Conservation (phyloP, 177 flowering plant species). For the Telopea speciosissima region DNA sequence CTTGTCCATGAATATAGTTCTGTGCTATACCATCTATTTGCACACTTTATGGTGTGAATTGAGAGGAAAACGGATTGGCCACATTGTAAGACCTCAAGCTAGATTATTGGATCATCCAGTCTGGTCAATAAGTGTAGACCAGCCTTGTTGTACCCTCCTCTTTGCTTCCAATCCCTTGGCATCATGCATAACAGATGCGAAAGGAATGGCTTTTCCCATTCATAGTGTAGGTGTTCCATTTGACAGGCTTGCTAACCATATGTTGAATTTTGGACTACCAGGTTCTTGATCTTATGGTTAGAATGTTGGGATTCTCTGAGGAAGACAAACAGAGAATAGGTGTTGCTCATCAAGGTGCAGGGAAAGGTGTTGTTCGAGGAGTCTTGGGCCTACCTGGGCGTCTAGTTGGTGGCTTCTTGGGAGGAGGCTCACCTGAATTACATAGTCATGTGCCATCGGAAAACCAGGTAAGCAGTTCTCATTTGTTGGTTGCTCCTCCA, state of each 20-base stretch:
- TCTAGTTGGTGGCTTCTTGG: slow-evolving; percentile 90
- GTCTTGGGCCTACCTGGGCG: slow-evolving; percentile 96
- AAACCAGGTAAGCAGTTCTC: slow-evolving; percentile 47
- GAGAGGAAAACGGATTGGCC: neutral
- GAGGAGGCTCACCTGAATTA: slow-evolving; percentile 56
- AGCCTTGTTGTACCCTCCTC: neutral
- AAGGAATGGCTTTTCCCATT: neutral
- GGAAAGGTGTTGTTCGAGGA: slow-evolving; percentile 98
- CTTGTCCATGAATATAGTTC: neutral
- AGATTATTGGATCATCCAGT: neutral
- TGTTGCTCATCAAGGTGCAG: slow-evolving; percentile 76
- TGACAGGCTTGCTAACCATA: neutral
- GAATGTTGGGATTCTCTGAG: slow-evolving; percentile 93
- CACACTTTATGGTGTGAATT: neutral
- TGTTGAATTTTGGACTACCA: slow-evolving; percentile 18
- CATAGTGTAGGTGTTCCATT: neutral
- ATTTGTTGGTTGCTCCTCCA: neutral
- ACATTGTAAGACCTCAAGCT: neutral
- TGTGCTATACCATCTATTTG: neutral
- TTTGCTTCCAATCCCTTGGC: neutral
- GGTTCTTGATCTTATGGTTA: slow-evolving; percentile 97
- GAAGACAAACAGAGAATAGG: slow-evolving; percentile 97
- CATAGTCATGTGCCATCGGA: slow-evolving; percentile 51
- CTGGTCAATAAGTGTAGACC: neutral
- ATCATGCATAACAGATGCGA: neutral